Base-by-base conservation (phyloP, 257 asterid species). In the Cruciata laevipes region DNA sequence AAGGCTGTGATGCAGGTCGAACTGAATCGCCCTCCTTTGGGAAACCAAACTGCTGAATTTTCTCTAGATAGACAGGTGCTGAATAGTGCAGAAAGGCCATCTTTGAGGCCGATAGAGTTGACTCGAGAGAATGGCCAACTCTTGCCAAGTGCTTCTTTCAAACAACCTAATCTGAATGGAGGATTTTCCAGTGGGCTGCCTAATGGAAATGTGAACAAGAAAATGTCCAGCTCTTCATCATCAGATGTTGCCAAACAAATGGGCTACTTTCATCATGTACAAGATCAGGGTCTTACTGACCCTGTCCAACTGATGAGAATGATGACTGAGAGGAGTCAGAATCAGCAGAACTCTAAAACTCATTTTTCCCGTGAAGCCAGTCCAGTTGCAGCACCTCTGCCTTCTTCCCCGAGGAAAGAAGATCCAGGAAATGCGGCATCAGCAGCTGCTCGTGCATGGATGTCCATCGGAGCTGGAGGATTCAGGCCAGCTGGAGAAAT, bases 401-500 rank as follows among this genome's bases (percentile, higher is more conserved):
- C 73, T 16, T 80, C 81, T 18, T 74, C 78, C 30, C 56, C 38
- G 58, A 75, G 78, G 67, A 80, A 82, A 70, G 78, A 75, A 20
- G 88, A 85, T 73, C 66, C 89, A 20, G 76, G 78, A 63, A 83
- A 83, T 73, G 95, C 96, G 7, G 84, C 98, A 63, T 78, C 81
- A 6, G 85, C 88, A 23, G 97, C 97, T 76, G 95, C 96, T 14
- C 89, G 90, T 2, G 91, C 85, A 61, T 90, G 97, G 98, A 93
- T 90, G 97, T 86, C 98, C 16, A 81, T 90, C 12, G 97, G 98
- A 73, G 86, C 93, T 14, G 97, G 77, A 67, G 98, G 95, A 57
- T 77, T 80, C 31, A 86, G 81, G 74, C 86, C 84, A 27, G 83
- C 74, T 21, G 66, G 72, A 38, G 84, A 83, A 61, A 81, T 70